Base-by-base conservation (phyloP, 192 early-diverging fungal genomes). In the Coemansia sp. region DNA sequence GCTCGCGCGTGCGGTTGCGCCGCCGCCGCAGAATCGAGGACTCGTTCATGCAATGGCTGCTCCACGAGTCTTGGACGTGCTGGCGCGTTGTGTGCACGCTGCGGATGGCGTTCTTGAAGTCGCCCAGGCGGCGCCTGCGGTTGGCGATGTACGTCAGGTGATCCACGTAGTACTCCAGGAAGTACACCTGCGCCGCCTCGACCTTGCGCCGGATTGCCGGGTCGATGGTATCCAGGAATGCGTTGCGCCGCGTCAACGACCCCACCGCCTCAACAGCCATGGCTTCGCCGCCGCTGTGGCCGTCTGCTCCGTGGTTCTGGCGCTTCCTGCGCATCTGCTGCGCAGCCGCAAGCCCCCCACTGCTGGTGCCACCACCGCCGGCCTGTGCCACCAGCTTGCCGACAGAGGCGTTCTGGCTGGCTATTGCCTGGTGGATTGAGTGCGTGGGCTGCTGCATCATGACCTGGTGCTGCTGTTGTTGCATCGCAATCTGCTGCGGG, bases 131-230 rank as follows among this genome's bases (percentile, higher is more conserved):
- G 34, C 81, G 72, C 33, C 86, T 75, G 6, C 92, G 83, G 20
- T 87, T 71, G 66, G 89, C 85, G 14, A 93, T 73, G 63, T 93
- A 94, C 35, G 84, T 87, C 30, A 92, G 72, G 18, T 93, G 84
- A 68, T 90, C 89, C 45, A 89, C 88, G 74, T 94, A 94, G 71
- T 93, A 87, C 70, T 93, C 92, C 23, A 92, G 76, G 62, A 94
- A 93, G 69, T 89, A 85, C 68, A 82, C 72, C 58, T 75, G 69
- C 4, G 81, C 72, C 14, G 77, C 77, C 70, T 84, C 77, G 56
- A 72, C 72, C 58, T 75, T 75, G 67, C 82, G 77, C 16, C 73
- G 82, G 56, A 79, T 67, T 9, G 77, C 73, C 16, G 77, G 77
- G 65, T 84, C 77, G 38, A 78, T 67, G 6, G 71, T 78, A 49